These are phyloP conservation scores for Sporopachydermia quercuum DNA, from an alignment of 805 yeast species.

Conservation along the genomic window DNA sequence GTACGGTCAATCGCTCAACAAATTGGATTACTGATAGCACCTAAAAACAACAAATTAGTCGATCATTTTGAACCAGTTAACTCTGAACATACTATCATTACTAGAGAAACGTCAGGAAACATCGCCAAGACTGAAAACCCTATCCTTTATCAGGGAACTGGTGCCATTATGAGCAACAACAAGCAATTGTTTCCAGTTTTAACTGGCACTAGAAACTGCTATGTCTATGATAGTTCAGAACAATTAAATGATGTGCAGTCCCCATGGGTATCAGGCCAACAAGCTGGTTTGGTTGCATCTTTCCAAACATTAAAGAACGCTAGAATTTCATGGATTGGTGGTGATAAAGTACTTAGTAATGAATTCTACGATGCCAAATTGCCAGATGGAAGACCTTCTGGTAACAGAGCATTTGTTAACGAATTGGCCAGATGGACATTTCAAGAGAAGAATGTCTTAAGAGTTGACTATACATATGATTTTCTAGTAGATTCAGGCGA, in stretches of 20 bases:
- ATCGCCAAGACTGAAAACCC: conserved; percentile 8
- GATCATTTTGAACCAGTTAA: conserved; percentile 43
- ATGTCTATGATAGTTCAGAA: conserved; percentile 32
- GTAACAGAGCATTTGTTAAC: conserved; percentile 24
- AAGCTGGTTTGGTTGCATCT: conserved; percentile 60
- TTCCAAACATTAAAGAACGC: conserved; percentile 72
- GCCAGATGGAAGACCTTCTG: conserved; percentile 3
- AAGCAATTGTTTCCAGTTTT: conserved; percentile 58
- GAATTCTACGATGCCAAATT: conserved; percentile 14
- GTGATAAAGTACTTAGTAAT: conserved; percentile 35
- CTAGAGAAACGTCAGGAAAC: conserved; percentile 8
- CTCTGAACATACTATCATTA: conserved; percentile 14
- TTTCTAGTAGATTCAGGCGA: conserved; percentile 24
- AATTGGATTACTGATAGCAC: conserved; percentile 73
- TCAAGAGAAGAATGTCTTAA: conserved; percentile 51
- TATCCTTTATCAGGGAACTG: conserved; percentile 35
- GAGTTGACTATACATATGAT: conserved; percentile 39
- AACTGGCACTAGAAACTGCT: conserved; percentile 49
- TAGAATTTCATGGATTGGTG: conserved; percentile 73
- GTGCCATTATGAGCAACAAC: conserved; percentile 57
- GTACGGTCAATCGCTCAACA: conserved; percentile 56
- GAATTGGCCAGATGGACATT: conserved; percentile 57
- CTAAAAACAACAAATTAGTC: conserved; percentile 45
- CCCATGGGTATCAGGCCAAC: conserved; percentile 71
- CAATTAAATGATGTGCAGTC: conserved; percentile 18